Evolutionary conservation across 108 stramenopile species (phyloP), one percentile per base, ranked within the genome.

Genomic region (Cyclostephanos invisitatus): DNA sequence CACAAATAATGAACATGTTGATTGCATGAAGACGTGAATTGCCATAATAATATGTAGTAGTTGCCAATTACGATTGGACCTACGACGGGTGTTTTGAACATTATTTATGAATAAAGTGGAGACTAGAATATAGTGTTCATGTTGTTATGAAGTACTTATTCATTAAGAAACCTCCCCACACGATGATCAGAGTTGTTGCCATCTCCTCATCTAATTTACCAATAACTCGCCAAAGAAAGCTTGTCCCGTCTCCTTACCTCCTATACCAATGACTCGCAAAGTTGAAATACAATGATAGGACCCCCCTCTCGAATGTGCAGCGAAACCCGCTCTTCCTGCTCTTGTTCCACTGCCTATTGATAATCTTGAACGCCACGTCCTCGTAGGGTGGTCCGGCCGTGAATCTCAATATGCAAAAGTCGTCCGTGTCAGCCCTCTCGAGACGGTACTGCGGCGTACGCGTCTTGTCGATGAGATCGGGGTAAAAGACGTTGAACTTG

Each of bases 401-500:
- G 83, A 99, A 99, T 27, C 99, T 90, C 35, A 99, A 74, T 67
- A 99, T 98, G 78, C 94, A 96, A 69, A 97, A 98, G 2, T 98
- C 92, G 28, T 94, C 85, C 17, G 93, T 74, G 62, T 98, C 98
- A 0, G 91, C 93, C 25, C 72, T 70, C 74, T 98, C 97, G 77
- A 99, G 54, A 56, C 79, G 81, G 72, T 86, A 99, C 59, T 90
- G 88, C 9, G 99, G 99, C 0, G 98, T 96, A 72, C 96, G 89
- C 62, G 88, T 84, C 50, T 89, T 92, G 75, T 99, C 97, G 51
- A 99, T 95, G 25, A 99, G 91, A 75, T 99, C 99, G 38, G 99
- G 97, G 84, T 99, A 99, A 75, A 98, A 98, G 44, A 99, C 84
- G 70, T 96, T 98, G 85, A 99, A 99, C 70, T 98, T 98, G 87